Conservation (phyloP, 129 eudicot species). For the Gnaphalium uliginosum region DNA sequence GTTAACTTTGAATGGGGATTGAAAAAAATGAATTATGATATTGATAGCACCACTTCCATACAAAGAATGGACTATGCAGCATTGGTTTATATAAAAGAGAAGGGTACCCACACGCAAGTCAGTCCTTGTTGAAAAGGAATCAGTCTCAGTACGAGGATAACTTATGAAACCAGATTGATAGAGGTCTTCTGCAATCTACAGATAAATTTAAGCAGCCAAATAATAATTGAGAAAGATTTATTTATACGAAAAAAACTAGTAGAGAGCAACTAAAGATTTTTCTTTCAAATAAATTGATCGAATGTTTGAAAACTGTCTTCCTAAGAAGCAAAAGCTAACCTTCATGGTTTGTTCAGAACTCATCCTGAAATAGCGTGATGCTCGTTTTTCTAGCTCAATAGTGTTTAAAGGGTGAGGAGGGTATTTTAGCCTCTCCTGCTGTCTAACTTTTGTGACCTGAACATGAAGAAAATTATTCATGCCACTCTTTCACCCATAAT, state of each 20-base stretch:
- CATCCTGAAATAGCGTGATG: slow-evolving; percentile 89
- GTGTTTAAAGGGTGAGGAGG: slow-evolving; percentile 96
- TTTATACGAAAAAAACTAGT: background rate
- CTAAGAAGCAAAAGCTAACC: slow-evolving; percentile 36
- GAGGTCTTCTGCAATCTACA: slow-evolving; percentile 94
- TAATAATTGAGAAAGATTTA: background rate
- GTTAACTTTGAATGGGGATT: no score
- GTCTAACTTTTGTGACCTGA: slow-evolving; percentile 81
- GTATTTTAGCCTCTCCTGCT: slow-evolving; percentile 66
- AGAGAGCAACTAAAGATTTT: background rate
- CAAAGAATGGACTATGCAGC: no score
- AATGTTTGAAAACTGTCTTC: background rate
- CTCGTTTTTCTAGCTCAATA: slow-evolving; percentile 97
- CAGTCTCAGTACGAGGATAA: slow-evolving; percentile 99
- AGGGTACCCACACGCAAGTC: slow-evolving; percentile 70
- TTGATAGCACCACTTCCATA: slow-evolving; percentile 32
- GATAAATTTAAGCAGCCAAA: slow-evolving; percentile 8
- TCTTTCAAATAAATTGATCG: slow-evolving; percentile 13
- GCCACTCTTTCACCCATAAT: background rate
- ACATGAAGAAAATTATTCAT: slow-evolving; percentile 9
- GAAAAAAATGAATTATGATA: no score
- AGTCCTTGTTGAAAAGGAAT: slow-evolving; percentile 63
- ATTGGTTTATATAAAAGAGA: slow-evolving; percentile 24
- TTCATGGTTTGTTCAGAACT: slow-evolving; percentile 93
- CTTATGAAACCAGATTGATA: slow-evolving; percentile 96